Conservation (phyloP, 139 green algal genomes). For the Prasinococcaceae sp. region DNA sequence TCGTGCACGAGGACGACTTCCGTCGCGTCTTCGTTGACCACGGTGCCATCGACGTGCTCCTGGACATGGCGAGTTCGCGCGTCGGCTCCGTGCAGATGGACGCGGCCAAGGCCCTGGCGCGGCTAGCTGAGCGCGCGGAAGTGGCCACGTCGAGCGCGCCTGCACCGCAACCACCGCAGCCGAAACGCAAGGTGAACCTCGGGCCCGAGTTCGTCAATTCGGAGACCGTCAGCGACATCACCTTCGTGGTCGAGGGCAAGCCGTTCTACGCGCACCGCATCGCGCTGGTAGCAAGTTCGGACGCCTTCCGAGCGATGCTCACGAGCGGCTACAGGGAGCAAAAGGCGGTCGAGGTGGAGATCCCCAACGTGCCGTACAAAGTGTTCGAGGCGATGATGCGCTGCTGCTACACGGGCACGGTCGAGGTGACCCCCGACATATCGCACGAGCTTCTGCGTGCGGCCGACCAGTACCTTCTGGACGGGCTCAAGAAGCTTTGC, state of each 20-base stretch:
- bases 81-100: slow-evolving; percentile 27
- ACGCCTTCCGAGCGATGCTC: slow-evolving; percentile 92
- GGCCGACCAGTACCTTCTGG: slow-evolving; percentile 89
- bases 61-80: slow-evolving; percentile 47
- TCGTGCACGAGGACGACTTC: slow-evolving; percentile 50
- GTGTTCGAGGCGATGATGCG: slow-evolving; percentile 62
- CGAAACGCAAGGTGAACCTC: slow-evolving; percentile 36
- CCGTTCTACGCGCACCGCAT: slow-evolving; percentile 82
- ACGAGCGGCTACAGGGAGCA: slow-evolving; percentile 72
- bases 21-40: slow-evolving; percentile 57
- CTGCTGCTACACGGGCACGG: slow-evolving; percentile 78
- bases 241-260: slow-evolving; percentile 74
- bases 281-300: slow-evolving; percentile 67
- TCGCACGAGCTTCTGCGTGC: slow-evolving; percentile 50
- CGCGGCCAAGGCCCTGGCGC: slow-evolving; percentile 46
- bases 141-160: slow-evolving; percentile 5
- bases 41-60: slow-evolving; percentile 64
- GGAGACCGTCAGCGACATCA: slow-evolving; percentile 69
- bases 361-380: slow-evolving; percentile 75
- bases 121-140: slow-evolving; percentile 46
- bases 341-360: slow-evolving; percentile 64
- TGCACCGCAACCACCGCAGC: neutral
- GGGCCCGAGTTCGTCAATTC: slow-evolving; percentile 83
- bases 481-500: slow-evolving; percentile 82
- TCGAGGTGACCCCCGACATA: slow-evolving; percentile 45